A percentile compares a stretch with the other conserved stretches of the same genome.
Evolutionary conservation across 1,284 basidiomycete genomes (phyloP).

Genomic region (Rhodotorula sp.): DNA sequence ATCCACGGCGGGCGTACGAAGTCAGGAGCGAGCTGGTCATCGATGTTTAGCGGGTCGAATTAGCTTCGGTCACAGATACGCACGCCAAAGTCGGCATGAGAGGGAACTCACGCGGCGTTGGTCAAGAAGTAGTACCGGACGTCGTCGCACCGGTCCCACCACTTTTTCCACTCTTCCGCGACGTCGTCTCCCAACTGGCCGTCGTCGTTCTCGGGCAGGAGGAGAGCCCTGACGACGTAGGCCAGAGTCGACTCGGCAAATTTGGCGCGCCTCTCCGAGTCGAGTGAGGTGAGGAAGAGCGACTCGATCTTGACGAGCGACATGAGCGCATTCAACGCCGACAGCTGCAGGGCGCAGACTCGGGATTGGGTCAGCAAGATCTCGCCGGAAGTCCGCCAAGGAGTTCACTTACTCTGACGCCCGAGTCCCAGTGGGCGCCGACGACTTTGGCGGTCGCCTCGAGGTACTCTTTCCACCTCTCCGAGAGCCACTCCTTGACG

Average conservation of each 20-base stretch:
- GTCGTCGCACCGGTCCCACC: slow-evolving; percentile 71
- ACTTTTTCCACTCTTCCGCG: slow-evolving; percentile 57
- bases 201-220: slow-evolving; percentile 50
- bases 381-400: neutral
- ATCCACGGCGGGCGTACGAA: slow-evolving; percentile 19
- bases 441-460: slow-evolving; percentile 35
- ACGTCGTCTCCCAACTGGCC: slow-evolving; percentile 58
- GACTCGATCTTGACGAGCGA: slow-evolving; percentile 43
- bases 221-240: slow-evolving; percentile 62
- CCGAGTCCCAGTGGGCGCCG: slow-evolving; percentile 31
- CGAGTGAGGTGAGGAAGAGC: slow-evolving; percentile 41
- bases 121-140: slow-evolving; percentile 90
- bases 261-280: slow-evolving; percentile 50
- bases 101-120: slow-evolving; percentile 57
- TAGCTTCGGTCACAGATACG: neutral
- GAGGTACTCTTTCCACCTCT: slow-evolving; percentile 40
- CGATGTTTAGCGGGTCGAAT: neutral
- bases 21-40: slow-evolving; percentile 20
- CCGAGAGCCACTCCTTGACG: slow-evolving; percentile 45
- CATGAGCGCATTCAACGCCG: slow-evolving; percentile 43
- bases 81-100: neutral
- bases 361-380: neutral
- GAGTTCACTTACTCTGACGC: slow-evolving; percentile 32
- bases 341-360: slow-evolving; percentile 22
- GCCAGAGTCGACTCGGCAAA: slow-evolving; percentile 70